These are phyloP conservation scores for Tricholomella constricta DNA, from an alignment of 768 basidiomycete species.

Conservation along the genomic window DNA sequence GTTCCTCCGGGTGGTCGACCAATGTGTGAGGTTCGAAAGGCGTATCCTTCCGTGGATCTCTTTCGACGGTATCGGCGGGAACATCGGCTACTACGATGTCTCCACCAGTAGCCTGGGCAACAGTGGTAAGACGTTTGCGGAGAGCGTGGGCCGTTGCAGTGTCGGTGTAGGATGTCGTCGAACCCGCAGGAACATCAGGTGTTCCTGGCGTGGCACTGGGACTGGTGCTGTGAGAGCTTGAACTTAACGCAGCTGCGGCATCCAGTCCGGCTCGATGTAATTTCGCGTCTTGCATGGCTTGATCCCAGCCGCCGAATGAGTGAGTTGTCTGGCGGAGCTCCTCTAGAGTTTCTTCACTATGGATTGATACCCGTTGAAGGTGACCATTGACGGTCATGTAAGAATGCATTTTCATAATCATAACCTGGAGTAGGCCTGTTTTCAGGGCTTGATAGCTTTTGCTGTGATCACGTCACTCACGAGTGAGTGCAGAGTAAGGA, in stretches of 20 bases:
- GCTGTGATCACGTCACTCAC: constrained; percentile 37
- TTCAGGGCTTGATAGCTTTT: neutral
- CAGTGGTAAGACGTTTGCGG: constrained; percentile 55
- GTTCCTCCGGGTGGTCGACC: constrained; percentile 63
- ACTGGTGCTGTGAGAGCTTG: constrained; percentile 26
- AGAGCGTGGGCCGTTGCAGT: constrained; percentile 52
- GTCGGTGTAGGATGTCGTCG: constrained; percentile 56
- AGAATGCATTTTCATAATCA: constrained; percentile 97
- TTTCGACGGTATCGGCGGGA: constrained; percentile 9
- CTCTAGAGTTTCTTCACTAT: constrained; percentile 44
- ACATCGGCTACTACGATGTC: constrained; percentile 15
- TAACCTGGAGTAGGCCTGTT: constrained; percentile 48
- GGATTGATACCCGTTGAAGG: constrained; percentile 55
- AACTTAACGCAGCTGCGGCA: constrained; percentile 17
- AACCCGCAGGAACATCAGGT: constrained; percentile 44
- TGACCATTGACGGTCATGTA: constrained; percentile 90
- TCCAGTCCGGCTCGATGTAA: constrained; percentile 44
- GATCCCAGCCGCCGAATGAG: constrained; percentile 66
- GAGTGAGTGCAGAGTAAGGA: constrained; percentile 83
- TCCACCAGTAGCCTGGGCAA: constrained; percentile 31
- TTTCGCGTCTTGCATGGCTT: constrained; percentile 55
- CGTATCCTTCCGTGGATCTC: constrained; percentile 8
- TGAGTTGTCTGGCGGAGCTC: constrained; percentile 50
- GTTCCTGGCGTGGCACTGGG: constrained; percentile 40
- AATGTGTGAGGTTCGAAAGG: constrained; percentile 45